Percentiles rank a stretch among this genome's conserved stretches.
Evolutionary conservation across 306 rosid genomes (phyloP).

Genomic region (Lupinus albus): DNA sequence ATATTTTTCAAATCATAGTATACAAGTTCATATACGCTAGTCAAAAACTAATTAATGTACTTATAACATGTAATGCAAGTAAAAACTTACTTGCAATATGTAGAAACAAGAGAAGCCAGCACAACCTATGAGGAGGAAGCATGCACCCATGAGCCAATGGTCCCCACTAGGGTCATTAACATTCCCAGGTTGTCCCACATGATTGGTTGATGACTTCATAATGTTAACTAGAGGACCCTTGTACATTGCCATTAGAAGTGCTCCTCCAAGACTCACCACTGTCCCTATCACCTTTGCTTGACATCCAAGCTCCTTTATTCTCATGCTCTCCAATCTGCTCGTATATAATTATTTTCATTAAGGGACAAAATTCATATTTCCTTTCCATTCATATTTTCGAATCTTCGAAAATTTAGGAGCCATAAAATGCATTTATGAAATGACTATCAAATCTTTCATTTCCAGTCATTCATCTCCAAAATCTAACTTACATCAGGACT

Average conservation of each 20-base stretch:
- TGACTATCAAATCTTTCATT: no score
- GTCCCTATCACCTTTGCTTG: conserved; percentile 76
- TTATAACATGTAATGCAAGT: no score
- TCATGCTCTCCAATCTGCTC: conserved; percentile 58
- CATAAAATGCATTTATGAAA: no score
- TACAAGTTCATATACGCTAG: no score
- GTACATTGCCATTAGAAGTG: conserved; percentile 75
- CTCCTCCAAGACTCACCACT: conserved; percentile 62
- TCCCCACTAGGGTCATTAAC: conserved; percentile 37
- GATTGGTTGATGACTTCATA: conserved; percentile 18
- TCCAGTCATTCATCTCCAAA: no score
- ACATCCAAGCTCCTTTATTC: conserved; percentile 52
- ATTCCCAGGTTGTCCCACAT: conserved; percentile 35
- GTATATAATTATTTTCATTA: not conserved
- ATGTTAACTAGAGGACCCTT: conserved; percentile 62
- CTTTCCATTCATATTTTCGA: no score
- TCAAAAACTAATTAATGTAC: no score
- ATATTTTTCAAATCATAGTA: no score
- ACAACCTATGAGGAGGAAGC: conserved; percentile 62
- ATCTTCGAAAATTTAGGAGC: no score
- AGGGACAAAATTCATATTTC: no score
- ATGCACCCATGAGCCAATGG: conserved; percentile 59
- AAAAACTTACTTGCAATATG: conserved; percentile 53
- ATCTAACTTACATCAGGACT: no score
- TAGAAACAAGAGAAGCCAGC: conserved; percentile 70